Percentiles rank a stretch among this genome's conserved stretches.
Evolutionary conservation across 2,329 filamentous ascomycete genomes (phyloP).

Genomic region (Penicillium sp.): DNA sequence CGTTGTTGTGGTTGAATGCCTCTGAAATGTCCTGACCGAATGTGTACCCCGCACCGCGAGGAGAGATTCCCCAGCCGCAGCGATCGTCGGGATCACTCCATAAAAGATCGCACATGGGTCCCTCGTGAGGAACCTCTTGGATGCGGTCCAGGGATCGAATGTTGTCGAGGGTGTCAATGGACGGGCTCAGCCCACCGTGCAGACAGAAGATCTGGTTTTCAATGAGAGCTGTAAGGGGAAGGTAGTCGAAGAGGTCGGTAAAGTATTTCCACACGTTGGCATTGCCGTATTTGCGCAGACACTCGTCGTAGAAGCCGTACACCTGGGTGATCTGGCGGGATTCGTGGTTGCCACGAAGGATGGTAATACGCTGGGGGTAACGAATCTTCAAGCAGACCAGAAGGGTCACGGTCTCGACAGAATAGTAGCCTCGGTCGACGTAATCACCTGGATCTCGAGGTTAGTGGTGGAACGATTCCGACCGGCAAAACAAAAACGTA

Average conservation of each 20-base stretch:
- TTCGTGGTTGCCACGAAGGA: constrained; percentile 98
- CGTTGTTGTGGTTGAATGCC: constrained; percentile 99
- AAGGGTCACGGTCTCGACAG: constrained; percentile 94
- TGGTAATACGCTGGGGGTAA: constrained; percentile 96
- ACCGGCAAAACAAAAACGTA: constrained; percentile 43
- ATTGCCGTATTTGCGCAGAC: constrained; percentile 96
- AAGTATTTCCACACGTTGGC: constrained; percentile 99
- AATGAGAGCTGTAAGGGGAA: constrained; percentile 92
- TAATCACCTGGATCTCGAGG: constrained; percentile 68
- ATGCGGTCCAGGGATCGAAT: constrained; percentile 93
- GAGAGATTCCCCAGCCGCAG: constrained; percentile 93
- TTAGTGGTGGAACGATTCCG: not conserved
- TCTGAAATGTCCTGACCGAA: constrained; percentile 97
- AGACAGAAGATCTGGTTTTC: constrained; percentile 99
- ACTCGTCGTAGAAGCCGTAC: constrained; percentile 99
- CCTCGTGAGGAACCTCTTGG: constrained; percentile 97
- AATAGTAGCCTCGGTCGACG: constrained; percentile 98
- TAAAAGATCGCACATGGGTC: constrained; percentile 94
- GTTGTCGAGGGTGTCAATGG: constrained; percentile 91
- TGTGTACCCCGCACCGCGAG: constrained; percentile 88
- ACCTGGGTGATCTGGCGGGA: constrained; percentile 98
- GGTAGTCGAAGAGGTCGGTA: constrained; percentile 97
- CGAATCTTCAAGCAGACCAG: constrained; percentile 96
- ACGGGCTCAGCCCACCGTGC: constrained; percentile 93
- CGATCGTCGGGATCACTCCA: constrained; percentile 98